A percentile compares a stretch with the other conserved stretches of the same genome.
phyloP scores from a whole-genome alignment of 306 rosid genomes.

The Biancaea sappan region DNA sequence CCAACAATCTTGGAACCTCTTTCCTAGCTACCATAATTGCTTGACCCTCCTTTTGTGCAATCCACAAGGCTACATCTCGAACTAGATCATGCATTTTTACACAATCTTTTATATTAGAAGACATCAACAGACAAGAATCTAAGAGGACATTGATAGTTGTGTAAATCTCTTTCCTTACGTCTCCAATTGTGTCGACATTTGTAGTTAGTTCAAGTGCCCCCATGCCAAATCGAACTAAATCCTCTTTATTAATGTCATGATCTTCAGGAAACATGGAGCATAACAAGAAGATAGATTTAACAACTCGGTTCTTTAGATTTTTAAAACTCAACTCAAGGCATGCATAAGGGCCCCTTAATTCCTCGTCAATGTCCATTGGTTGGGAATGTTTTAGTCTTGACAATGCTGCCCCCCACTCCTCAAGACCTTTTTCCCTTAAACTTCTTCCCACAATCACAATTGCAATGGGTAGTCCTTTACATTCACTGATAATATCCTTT shows the following conservation, averaged over 20 bases:
- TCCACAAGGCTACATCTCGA: conserved; percentile 7
- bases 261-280: conserved; percentile 23
- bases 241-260: neutral
- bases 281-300: neutral
- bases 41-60: neutral
- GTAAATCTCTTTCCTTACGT: neutral
- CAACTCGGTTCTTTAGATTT: neutral
- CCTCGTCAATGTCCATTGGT: neutral
- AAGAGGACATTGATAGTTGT: neutral
- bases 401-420: neutral
- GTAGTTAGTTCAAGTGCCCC: accelerated
- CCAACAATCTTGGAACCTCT: neutral
- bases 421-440: neutral
- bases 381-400: neutral
- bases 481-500: neutral
- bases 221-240: neutral
- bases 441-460: neutral
- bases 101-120: accelerated
- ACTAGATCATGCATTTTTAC: conserved; percentile 17
- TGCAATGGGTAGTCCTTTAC: conserved; percentile 5
- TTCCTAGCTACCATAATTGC: neutral
- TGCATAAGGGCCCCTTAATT: neutral
- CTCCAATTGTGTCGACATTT: neutral
- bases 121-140: neutral
- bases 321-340: neutral